Evolutionary conservation across 306 rosid species (phyloP), one percentile per base, ranked within the genome.

Genomic region (Inga laurina): DNA sequence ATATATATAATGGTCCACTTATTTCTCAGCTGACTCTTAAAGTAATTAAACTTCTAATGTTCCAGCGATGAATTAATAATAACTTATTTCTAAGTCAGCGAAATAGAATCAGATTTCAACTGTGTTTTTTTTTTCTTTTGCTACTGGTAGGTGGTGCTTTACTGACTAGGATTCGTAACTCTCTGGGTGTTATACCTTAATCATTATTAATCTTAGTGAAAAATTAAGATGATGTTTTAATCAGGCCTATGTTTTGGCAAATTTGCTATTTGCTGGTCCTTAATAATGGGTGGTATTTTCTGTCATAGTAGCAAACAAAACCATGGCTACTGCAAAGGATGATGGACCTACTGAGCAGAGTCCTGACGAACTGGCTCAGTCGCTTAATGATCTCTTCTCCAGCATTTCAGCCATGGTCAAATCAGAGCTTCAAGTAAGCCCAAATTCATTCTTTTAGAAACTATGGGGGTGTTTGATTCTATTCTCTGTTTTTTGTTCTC

Each of bases 341-440:
- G 88, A 75, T 39, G 85, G 68, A 48, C 49, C 76, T 8, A 84
- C 84, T 30, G 72, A 81, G 78, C 84, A 59, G 67, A 75, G 82
- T 52, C 84, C 1, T 2, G 95, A 88, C 81, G 92, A 89, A 37
- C 89, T 96, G 15, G 90, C 98, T 30, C 93, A 88, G 8, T 87
- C 93, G 8, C 90, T 94, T 30, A 86, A 85, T 75, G 92, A 87
- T 71, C 98, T 94, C 85, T 94, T 91, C 78, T 74, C 81, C 86
- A 85, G 95, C 82, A 88, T 96, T 79, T 84, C 95, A 82, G 73
- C 94, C 88, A 90, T 96, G 94, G 77, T 94, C 91, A 90, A 88
- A 88, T 91, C 94, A 3, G 98, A 96, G 86, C 94, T 96, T 82
- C 93, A 91, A 87, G 98, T 95, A 80, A 79, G 30, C 46, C 66